These are phyloP conservation scores for Neostapfia colusana DNA, from an alignment of 176 grass and related monocot genomes.

Conservation along the genomic window DNA sequence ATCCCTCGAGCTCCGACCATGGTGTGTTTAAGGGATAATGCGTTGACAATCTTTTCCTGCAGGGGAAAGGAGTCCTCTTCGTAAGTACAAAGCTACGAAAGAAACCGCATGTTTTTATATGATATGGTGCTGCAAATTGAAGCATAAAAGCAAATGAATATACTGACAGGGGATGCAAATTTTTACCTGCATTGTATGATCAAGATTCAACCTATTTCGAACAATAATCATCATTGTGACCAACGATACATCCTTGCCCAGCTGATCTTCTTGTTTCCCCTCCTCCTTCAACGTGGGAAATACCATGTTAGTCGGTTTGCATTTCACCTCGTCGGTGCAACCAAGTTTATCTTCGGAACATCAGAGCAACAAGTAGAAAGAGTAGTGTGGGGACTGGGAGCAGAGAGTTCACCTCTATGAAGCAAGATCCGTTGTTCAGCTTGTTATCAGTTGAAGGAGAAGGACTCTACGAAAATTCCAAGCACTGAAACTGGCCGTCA, in stretches of 20 bases:
- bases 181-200: conserved; percentile 62
- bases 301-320: neutral
- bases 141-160: neutral
- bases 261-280: conserved; percentile 22
- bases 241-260: conserved; percentile 30
- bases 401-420: conserved; percentile 26
- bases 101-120: too few species aligned
- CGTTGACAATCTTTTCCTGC: conserved; percentile 63
- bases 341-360: neutral
- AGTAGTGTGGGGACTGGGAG: neutral
- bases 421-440: neutral
- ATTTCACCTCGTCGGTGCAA: neutral
- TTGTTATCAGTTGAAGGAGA: neutral
- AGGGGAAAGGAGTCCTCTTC: neutral
- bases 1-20: too few species aligned
- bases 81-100: neutral
- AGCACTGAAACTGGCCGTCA: conserved; percentile 33
- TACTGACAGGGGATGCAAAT: neutral
- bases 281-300: conserved; percentile 42
- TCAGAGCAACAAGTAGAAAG: neutral
- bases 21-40: too few species aligned
- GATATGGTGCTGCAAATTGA: neutral
- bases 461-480: neutral
- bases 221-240: conserved; percentile 49
- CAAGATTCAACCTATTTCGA: conserved; percentile 72